These are phyloP conservation scores for Przewalskia tangutica DNA, from an alignment of 257 asterid genomes.

Conservation along the genomic window DNA sequence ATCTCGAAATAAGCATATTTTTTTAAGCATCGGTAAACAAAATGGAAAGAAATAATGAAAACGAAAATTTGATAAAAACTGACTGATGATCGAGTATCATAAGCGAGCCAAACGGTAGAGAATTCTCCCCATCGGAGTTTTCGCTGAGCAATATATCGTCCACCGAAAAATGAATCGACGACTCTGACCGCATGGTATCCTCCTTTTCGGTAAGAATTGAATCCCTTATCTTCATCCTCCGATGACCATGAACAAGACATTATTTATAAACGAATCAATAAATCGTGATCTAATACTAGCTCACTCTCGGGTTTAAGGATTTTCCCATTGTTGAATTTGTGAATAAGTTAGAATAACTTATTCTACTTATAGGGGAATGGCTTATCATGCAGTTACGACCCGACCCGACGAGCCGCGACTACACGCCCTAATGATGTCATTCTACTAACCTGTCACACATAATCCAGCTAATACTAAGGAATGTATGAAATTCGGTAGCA, in stretches of 20 bases:
- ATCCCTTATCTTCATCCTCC: constrained; percentile 68
- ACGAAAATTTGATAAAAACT: background rate
- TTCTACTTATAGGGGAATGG: too few species aligned
- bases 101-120: constrained; percentile 97
- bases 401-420: too few species aligned
- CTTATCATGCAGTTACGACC: too few species aligned
- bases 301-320: too few species aligned
- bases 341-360: too few species aligned
- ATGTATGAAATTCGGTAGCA: too few species aligned
- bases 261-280: background rate
- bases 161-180: constrained; percentile 68
- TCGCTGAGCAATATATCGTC: constrained; percentile 87
- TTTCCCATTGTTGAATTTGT: too few species aligned
- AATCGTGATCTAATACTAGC: background rate
- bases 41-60: background rate
- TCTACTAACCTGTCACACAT: too few species aligned
- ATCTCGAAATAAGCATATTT: background rate
- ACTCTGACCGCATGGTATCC: constrained; percentile 84
- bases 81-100: constrained; percentile 35
- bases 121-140: constrained; percentile 98
- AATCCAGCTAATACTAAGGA: too few species aligned
- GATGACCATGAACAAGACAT: constrained; percentile 66
- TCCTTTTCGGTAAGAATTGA: constrained; percentile 66
- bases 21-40: background rate
- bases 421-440: too few species aligned